Conservation (phyloP, 192 early-diverging fungal genomes). For the Pecoramyces ruminantium region DNA sequence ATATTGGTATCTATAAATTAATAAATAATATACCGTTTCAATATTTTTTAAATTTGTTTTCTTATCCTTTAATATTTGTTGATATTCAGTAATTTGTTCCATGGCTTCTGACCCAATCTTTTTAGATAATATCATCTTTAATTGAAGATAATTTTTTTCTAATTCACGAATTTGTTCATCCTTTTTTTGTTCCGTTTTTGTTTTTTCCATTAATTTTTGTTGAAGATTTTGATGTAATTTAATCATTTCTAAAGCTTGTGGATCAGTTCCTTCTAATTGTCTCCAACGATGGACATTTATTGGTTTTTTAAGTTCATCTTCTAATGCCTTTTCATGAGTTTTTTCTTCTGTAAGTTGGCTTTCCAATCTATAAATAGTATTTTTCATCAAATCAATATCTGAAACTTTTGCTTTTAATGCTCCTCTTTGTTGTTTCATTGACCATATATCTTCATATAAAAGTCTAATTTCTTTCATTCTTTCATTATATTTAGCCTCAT, state of each 20-base stretch:
- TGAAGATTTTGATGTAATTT: conserved; percentile 38
- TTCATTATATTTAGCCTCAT: conserved; percentile 24
- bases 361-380: conserved; percentile 15
- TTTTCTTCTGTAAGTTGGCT: conserved; percentile 20
- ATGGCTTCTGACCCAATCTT: conserved; percentile 40
- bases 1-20: no score
- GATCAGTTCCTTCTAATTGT: conserved; percentile 38
- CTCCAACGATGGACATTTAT: conserved; percentile 49
- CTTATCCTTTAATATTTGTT: conserved; percentile 36
- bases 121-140: conserved; percentile 30
- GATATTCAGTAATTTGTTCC: conserved; percentile 33
- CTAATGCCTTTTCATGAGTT: conserved; percentile 34
- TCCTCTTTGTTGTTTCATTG: conserved; percentile 3
- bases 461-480: conserved; percentile 6
- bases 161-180: conserved; percentile 24
- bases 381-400: conserved; percentile 11
- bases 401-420: conserved; percentile 12
- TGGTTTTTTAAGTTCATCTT: conserved; percentile 37
- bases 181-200: conserved; percentile 28
- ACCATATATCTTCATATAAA: conserved; percentile 10
- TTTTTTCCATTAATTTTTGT: conserved; percentile 34
- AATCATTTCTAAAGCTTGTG: conserved; percentile 34
- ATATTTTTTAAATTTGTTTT: conserved; percentile 31
- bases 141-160: conserved; percentile 33
- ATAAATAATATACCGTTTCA: conserved; percentile 11